A percentile compares a stretch with the other conserved stretches of the same genome.
These are phyloP conservation scores for Boletus semigastroideus DNA, from an alignment of 1,284 basidiomycete species.

Conservation along the genomic window DNA sequence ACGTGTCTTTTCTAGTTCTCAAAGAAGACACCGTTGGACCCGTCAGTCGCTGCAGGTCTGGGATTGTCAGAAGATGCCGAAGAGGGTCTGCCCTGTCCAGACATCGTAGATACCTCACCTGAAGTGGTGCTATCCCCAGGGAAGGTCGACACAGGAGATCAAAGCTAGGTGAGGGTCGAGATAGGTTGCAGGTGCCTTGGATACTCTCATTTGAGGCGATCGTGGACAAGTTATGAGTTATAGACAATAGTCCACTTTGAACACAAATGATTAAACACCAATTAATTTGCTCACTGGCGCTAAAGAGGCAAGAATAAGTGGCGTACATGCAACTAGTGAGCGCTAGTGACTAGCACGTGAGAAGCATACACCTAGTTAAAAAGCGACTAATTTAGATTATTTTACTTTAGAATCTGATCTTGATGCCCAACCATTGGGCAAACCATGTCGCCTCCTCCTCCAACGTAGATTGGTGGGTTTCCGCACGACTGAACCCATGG, in stretches of 20 bases:
- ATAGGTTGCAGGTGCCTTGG: not conserved
- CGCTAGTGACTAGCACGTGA: too few species aligned
- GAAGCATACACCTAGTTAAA: too few species aligned
- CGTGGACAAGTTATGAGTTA: too few species aligned
- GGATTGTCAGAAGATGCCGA: not conserved
- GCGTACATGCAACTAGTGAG: too few species aligned
- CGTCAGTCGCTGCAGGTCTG: not conserved
- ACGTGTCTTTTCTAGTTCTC: constrained; percentile 3
- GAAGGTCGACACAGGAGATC: not conserved
- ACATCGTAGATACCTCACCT: not conserved
- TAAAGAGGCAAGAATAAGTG: too few species aligned
- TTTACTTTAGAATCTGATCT: not conserved
- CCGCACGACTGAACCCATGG: not conserved
- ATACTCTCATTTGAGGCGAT: not conserved
- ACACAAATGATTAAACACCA: too few species aligned
- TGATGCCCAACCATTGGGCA: not conserved
- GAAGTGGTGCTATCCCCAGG: not conserved
- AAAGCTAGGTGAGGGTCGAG: not conserved
- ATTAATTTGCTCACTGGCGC: too few species aligned
- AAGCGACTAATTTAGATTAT: not conserved
- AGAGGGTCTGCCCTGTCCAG: not conserved
- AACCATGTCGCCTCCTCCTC: constrained; percentile 3
- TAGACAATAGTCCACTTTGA: too few species aligned
- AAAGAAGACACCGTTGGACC: not conserved
- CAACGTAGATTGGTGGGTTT: not conserved